Conservation (phyloP, 2,329 filamentous ascomycete species). For the Fusarium sp. region DNA sequence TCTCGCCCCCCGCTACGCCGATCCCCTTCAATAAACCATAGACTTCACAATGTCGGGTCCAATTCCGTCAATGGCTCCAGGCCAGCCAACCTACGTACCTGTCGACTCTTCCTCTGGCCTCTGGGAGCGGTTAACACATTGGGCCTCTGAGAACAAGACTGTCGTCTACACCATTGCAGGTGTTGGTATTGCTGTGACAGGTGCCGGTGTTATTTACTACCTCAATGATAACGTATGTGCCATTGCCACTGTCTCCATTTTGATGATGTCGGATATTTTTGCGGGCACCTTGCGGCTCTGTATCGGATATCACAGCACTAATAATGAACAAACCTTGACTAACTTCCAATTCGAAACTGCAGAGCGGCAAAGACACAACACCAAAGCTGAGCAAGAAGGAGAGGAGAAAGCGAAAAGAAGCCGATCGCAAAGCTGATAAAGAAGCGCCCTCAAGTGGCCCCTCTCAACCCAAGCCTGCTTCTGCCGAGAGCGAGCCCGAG, state of each 20-base stretch:
- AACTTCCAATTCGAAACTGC: constrained; percentile 6
- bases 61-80: constrained; percentile 59
- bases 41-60: constrained; percentile 55
- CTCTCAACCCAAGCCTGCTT: constrained; percentile 59
- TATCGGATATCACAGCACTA: constrained; percentile 23
- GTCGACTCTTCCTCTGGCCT: constrained; percentile 72
- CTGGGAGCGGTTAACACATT: constrained; percentile 90
- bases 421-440: constrained; percentile 65
- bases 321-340: constrained; percentile 17
- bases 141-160: constrained; percentile 96
- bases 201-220: constrained; percentile 94
- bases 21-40: constrained; percentile 38
- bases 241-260: neutral
- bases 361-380: constrained; percentile 60
- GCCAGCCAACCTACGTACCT: constrained; percentile 56
- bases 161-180: constrained; percentile 96
- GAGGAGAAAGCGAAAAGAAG: constrained; percentile 86
- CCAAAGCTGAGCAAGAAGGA: constrained; percentile 91
- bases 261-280: constrained; percentile 7
- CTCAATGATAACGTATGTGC: constrained; percentile 67
- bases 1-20: constrained; percentile 30
- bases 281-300: constrained; percentile 1
- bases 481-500: constrained; percentile 70
- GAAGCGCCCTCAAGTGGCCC: constrained; percentile 49
- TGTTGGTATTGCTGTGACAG: constrained; percentile 89